These are phyloP conservation scores for Quercus parvula DNA, from an alignment of 306 rosid genomes.

Conservation along the genomic window DNA sequence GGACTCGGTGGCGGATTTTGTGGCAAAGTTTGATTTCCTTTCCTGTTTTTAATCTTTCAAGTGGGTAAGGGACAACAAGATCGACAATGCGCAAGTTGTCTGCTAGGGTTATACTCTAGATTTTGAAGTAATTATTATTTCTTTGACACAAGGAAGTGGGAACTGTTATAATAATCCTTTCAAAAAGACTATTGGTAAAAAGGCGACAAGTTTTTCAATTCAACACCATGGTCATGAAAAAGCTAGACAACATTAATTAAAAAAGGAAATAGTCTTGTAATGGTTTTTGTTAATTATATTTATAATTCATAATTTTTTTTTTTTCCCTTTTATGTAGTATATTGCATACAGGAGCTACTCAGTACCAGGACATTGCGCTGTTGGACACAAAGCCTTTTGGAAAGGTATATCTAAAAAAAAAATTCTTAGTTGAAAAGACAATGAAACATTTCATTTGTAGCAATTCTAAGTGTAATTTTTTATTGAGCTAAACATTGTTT, in stretches of 20 bases:
- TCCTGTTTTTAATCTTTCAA: no score
- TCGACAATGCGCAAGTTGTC: not conserved
- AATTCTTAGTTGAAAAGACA: not conserved
- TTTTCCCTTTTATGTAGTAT: conserved; percentile 44
- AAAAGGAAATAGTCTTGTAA: not conserved
- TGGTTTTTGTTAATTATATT: no score
- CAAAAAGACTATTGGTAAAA: conserved; percentile 21
- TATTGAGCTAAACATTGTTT: conserved; percentile 1
- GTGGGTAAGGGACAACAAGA: no score
- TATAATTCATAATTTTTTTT: not conserved
- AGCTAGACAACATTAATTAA: conserved; percentile 43
- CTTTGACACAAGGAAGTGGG: not conserved
- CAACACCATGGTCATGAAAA: conserved; percentile 43
- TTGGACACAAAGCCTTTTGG: conserved; percentile 98
- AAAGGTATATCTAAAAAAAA: conserved; percentile 44
- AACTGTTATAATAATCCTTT: not conserved
- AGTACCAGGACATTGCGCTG: conserved; percentile 89
- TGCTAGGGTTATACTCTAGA: not conserved
- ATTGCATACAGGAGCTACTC: conserved; percentile 89
- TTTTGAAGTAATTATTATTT: not conserved
- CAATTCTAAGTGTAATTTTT: not conserved
- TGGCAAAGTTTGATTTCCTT: no score
- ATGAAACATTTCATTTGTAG: not conserved
- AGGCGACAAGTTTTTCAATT: conserved; percentile 36
- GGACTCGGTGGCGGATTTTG: no score